Evolutionary conservation across 192 early-diverging fungal genomes (phyloP), one percentile per base, ranked within the genome.

Genomic region (Mortierella alpina): DNA sequence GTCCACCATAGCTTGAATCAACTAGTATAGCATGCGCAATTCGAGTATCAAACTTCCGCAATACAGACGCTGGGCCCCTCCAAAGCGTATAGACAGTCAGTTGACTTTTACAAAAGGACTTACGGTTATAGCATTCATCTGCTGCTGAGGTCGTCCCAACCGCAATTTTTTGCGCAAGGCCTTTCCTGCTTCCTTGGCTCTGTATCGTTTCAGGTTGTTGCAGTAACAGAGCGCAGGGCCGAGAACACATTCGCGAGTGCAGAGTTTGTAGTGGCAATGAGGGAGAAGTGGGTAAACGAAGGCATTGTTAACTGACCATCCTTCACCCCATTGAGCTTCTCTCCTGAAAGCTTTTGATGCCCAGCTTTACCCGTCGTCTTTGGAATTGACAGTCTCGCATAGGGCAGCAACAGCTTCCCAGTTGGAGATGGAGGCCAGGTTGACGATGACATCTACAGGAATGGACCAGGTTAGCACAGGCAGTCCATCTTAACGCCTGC

Each of bases 1-100:
- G 57, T 80, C 77, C 4, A 80, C 66, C 77, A 80, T 68, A 31
- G 77, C 70, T 72, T 80, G 77, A 49, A 80, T 80, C 47, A 80
- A 68, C 77, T 80, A 79, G 49, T 45, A 39, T 20, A 11, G 64
- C 15, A 22, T 41, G 59, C 48, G 41, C 13, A 54, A 15, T 4
- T 31, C 31, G 31, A 31, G 31, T 31, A 31, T 31, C 31, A 31
- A 3, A 3, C 31, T 31, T 31, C 31, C 31, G 31, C 31, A 31
- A 31, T 31, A 31, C 31, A 31, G 31, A 31, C 31, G 31, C 31
- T 3, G 1, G 31, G 31, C 31, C 31, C 3, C 31, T 31, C 31
- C 31, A 31, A 31, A 31, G 1, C 31, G 31, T 3, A 3, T 31
- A 31, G 31, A 1, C 50, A 51, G 23, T 55, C 17, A 3, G 8